These are phyloP conservation scores for Stemphylium lycopersici DNA, from an alignment of 2,329 filamentous ascomycete genomes.

Conservation along the genomic window DNA sequence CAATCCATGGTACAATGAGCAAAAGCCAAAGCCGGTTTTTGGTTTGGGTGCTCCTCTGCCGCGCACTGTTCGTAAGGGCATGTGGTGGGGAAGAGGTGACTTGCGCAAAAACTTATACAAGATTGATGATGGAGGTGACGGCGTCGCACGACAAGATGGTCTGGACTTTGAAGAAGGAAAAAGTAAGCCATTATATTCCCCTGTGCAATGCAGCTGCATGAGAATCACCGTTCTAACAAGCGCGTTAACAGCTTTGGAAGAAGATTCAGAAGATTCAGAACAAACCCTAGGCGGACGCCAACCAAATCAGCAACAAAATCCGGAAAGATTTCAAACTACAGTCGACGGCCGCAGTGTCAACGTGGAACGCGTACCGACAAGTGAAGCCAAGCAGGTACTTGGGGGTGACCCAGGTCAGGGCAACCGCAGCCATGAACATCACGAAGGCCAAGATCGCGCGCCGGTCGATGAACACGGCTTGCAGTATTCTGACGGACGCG, in stretches of 20 bases:
- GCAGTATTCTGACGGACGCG: conserved; percentile 16
- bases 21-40: conserved; percentile 60
- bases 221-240: conserved; percentile 2
- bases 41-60: conserved; percentile 61
- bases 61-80: conserved; percentile 60
- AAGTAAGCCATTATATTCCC: conserved; percentile 14
- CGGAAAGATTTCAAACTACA: conserved; percentile 20
- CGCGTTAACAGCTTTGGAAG: conserved; percentile 9
- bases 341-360: conserved; percentile 21
- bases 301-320: not conserved
- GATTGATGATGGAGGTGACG: conserved; percentile 22
- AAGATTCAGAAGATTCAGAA: conserved; percentile 24
- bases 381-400: conserved; percentile 16
- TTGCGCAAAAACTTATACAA: conserved; percentile 49
- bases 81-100: conserved; percentile 54
- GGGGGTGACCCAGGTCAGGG: not conserved
- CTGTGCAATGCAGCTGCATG: not conserved
- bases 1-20: conserved; percentile 62
- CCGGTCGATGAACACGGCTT: conserved; percentile 33
- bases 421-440: not conserved
- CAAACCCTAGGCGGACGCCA: conserved; percentile 2
- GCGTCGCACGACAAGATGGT: conserved; percentile 26
- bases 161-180: conserved; percentile 17
- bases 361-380: conserved; percentile 17
- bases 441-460: conserved; percentile 22